A percentile compares a stretch with the other conserved stretches of the same genome.
These are phyloP conservation scores for Ophiostoma angusticollis DNA, from an alignment of 2,329 filamentous ascomycete species.

Conservation along the genomic window DNA sequence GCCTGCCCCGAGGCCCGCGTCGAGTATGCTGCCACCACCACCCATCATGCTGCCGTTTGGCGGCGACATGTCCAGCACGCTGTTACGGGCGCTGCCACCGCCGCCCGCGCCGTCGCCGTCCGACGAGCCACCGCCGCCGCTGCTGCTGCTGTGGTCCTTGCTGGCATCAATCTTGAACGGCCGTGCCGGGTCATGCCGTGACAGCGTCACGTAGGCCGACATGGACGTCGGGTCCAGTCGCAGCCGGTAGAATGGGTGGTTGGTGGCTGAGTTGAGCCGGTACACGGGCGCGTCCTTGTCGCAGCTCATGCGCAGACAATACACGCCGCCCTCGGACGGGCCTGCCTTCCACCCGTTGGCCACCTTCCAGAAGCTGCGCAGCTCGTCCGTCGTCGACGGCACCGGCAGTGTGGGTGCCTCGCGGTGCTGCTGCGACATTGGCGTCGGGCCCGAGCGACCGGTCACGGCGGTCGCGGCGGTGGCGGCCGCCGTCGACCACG, in stretches of 20 bases:
- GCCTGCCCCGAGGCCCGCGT: conserved; percentile 10
- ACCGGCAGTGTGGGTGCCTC: conserved; percentile 34
- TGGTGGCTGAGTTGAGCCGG: conserved; percentile 45
- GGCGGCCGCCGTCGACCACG: not conserved
- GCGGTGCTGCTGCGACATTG: too few relatives aligned
- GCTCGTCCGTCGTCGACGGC: conserved; percentile 45
- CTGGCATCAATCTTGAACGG: conserved; percentile 28
- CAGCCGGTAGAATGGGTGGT: conserved; percentile 57
- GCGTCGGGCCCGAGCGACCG: too few relatives aligned
- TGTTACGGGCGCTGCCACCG: conserved; percentile 16
- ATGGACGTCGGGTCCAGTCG: conserved; percentile 50
- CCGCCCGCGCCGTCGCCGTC: not conserved
- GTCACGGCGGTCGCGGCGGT: not conserved
- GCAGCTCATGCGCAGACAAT: conserved; percentile 43
- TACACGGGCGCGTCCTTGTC: conserved; percentile 52
- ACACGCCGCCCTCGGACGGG: conserved; percentile 42
- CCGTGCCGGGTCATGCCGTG: conserved; percentile 47
- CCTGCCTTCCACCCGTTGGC: conserved; percentile 57
- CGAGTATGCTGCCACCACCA: not conserved
- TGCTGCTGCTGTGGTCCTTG: conserved; percentile 24
- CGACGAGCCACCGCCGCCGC: conserved; percentile 14
- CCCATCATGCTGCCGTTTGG: not conserved
- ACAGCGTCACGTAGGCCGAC: conserved; percentile 47
- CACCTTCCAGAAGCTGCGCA: conserved; percentile 55
- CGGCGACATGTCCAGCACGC: conserved; percentile 11